These are phyloP conservation scores for Saccharata proteae DNA, from an alignment of 2,329 filamentous ascomycete genomes.

Conservation along the genomic window DNA sequence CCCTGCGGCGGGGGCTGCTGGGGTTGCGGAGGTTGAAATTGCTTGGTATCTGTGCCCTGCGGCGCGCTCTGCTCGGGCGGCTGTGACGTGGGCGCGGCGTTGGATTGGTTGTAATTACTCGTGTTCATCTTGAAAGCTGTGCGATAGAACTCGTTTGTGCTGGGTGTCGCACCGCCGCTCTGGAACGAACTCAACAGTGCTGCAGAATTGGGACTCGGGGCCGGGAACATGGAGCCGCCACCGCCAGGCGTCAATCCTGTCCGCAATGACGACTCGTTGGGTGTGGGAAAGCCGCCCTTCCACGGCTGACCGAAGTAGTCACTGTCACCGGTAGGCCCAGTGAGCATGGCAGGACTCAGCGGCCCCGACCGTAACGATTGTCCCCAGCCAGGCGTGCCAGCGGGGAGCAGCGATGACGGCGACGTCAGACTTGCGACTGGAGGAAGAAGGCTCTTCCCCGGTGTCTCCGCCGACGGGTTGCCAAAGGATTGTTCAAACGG, in stretches of 20 bases:
- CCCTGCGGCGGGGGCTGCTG: slow-evolving; percentile 25
- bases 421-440: slow-evolving; percentile 86
- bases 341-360: slow-evolving; percentile 92
- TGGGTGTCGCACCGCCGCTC: slow-evolving; percentile 74
- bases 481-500: slow-evolving; percentile 95
- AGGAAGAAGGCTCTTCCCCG: slow-evolving; percentile 68
- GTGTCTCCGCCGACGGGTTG: slow-evolving; percentile 58
- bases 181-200: slow-evolving; percentile 69
- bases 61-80: slow-evolving; percentile 26
- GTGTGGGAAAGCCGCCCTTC: slow-evolving; percentile 78
- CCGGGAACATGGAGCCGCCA: slow-evolving; percentile 94
- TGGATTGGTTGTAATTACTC: slow-evolving; percentile 28
- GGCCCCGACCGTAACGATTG: slow-evolving; percentile 84
- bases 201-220: slow-evolving; percentile 75
- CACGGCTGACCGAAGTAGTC: slow-evolving; percentile 86
- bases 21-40: slow-evolving; percentile 26
- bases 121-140: slow-evolving; percentile 58
- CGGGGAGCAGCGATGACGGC: slow-evolving; percentile 59
- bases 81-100: slow-evolving; percentile 30
- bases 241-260: slow-evolving; percentile 89
- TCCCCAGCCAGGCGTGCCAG: slow-evolving; percentile 62
- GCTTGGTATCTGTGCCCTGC: slow-evolving; percentile 41
- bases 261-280: slow-evolving; percentile 88
- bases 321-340: slow-evolving; percentile 56
- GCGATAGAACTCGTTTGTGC: slow-evolving; percentile 86